phyloP scores from a whole-genome alignment of 140 eudicot genomes.

The Flaveria floridana region DNA sequence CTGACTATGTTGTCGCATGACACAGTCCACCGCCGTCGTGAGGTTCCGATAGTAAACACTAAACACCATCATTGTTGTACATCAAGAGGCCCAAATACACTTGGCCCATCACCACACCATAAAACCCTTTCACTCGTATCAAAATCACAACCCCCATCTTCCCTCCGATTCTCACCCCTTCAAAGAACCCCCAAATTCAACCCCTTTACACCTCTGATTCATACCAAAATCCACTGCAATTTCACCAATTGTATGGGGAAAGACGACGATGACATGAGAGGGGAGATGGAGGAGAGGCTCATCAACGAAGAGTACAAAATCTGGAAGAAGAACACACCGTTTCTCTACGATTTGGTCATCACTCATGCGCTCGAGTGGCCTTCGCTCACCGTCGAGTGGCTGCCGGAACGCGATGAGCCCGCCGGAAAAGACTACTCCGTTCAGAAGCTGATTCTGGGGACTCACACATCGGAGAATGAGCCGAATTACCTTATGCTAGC shows the following conservation, averaged over 20 bases:
- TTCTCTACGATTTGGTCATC: conserved; percentile 80
- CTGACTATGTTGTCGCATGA: too few species aligned
- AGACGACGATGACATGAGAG: conserved; percentile 89
- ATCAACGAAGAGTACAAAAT: conserved; percentile 95
- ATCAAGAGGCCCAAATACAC: conserved; percentile 1
- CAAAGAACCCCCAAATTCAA: conserved; percentile 29
- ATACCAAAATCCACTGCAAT: conserved; percentile 1
- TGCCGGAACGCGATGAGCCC: conserved; percentile 86
- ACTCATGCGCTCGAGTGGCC: conserved; percentile 99
- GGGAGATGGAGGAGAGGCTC: conserved; percentile 75
- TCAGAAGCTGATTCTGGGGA: conserved; percentile 88
- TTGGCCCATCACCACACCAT: conserved; percentile 22
- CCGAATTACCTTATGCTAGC: conserved; percentile 88
- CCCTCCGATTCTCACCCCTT: conserved; percentile 36
- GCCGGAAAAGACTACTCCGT: conserved; percentile 89
- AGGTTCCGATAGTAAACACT: too few species aligned
- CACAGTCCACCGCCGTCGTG: too few species aligned
- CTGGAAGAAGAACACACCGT: conserved; percentile 96
- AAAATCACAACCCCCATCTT: conserved; percentile 1
- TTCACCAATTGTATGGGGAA: conserved; percentile 49
- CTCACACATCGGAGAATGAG: conserved; percentile 90
- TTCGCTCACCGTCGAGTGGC: conserved; percentile 93
- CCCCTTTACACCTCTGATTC: background rate
- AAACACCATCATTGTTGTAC: too few species aligned
- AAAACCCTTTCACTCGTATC: conserved; percentile 25